Percentiles rank a stretch among this genome's conserved stretches.
These are phyloP conservation scores for Boletus sensibilis DNA, from an alignment of 768 basidiomycete genomes.

Conservation along the genomic window DNA sequence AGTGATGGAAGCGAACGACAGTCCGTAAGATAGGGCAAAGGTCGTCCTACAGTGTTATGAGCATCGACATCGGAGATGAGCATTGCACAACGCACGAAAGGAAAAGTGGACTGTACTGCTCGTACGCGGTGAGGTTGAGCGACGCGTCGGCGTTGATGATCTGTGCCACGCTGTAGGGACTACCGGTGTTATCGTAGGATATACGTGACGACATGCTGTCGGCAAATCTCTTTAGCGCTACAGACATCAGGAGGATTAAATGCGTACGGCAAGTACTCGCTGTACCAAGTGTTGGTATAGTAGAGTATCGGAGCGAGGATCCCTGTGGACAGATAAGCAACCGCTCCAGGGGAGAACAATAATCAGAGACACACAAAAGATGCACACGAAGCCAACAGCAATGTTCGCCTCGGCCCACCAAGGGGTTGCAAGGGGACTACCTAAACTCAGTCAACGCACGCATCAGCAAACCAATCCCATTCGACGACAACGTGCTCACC, in stretches of 20 bases:
- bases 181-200: conserved; percentile 67
- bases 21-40: conserved; percentile 75
- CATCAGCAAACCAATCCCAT: neutral
- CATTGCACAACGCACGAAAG: conserved; percentile 38
- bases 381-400: conserved; percentile 56
- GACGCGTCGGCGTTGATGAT: conserved; percentile 55
- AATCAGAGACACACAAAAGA: conserved; percentile 53
- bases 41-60: conserved; percentile 40
- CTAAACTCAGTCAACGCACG: conserved; percentile 3
- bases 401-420: conserved; percentile 85
- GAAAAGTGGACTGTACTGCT: conserved; percentile 60
- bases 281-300: conserved; percentile 65
- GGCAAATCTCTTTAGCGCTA: neutral
- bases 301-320: conserved; percentile 62
- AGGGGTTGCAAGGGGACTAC: conserved; percentile 65
- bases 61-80: neutral
- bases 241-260: neutral
- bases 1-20: conserved; percentile 82
- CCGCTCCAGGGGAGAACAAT: conserved; percentile 47
- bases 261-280: conserved; percentile 55
- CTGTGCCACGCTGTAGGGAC: conserved; percentile 52
- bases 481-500: conserved; percentile 4
- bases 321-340: conserved; percentile 47
- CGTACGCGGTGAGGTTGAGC: conserved; percentile 55
- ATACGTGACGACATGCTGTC: conserved; percentile 55